phyloP scores from a whole-genome alignment of 495 filamentous ascomycete species.

The Hapsidospora chrysogenum region DNA sequence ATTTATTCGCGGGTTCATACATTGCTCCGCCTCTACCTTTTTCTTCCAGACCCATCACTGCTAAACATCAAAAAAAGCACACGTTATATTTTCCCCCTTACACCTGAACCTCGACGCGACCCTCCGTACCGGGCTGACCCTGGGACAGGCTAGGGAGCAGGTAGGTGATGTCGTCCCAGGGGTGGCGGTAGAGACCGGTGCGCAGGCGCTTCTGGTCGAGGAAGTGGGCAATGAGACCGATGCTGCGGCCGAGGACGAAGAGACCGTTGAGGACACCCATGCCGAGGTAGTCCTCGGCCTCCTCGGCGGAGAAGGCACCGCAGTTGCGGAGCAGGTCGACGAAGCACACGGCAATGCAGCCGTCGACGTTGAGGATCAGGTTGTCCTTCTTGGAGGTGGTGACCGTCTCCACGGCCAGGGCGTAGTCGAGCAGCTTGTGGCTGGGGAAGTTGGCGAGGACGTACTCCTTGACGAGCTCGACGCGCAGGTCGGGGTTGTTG shows the following conservation, averaged over 20 bases:
- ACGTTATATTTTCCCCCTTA: slow-evolving; percentile 4
- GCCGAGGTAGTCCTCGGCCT: slow-evolving; percentile 67
- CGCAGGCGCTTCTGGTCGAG: slow-evolving; percentile 98
- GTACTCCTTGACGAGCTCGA: slow-evolving; percentile 98
- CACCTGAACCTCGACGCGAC: slow-evolving; percentile 77
- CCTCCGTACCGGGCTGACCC: slow-evolving; percentile 60
- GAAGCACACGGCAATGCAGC: slow-evolving; percentile 96
- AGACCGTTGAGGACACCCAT: slow-evolving; percentile 99
- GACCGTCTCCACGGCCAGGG: slow-evolving; percentile 91
- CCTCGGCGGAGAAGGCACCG: slow-evolving; percentile 77
- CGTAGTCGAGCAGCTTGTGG: slow-evolving; percentile 95
- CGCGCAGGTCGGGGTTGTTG: slow-evolving; percentile 98
- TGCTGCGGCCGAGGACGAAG: slow-evolving; percentile 89
- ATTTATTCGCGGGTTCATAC: too few relatives aligned
- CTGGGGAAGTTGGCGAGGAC: slow-evolving; percentile 93
- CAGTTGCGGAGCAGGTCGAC: slow-evolving; percentile 95
- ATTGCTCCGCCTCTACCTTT: too few relatives aligned
- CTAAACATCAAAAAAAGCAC: too few relatives aligned
- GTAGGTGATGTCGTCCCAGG: slow-evolving; percentile 97
- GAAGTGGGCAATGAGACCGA: slow-evolving; percentile 98
- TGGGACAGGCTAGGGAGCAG: slow-evolving; percentile 69
- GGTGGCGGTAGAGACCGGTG: slow-evolving; percentile 96
- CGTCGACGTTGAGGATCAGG: slow-evolving; percentile 97
- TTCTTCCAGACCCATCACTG: too few relatives aligned
- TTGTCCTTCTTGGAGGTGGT: slow-evolving; percentile 99